Conservation (phyloP, 441 rosid species). For the Bruguiera hainesii region DNA sequence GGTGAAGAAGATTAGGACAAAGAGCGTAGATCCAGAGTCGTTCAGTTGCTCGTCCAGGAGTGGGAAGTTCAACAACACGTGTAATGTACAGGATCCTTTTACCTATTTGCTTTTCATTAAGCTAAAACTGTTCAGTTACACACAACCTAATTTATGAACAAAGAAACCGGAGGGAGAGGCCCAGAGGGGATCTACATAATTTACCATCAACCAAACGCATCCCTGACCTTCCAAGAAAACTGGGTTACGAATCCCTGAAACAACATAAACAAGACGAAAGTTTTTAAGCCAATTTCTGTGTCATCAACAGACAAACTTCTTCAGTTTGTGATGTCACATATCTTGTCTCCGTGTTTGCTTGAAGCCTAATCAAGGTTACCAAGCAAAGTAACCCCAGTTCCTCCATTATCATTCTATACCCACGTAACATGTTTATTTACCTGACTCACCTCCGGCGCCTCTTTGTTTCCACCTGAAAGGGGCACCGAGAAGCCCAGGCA, state of each 20-base stretch:
- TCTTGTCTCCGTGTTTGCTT: constrained; percentile 24
- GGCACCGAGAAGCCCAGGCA: constrained; percentile 8
- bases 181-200: constrained; percentile 12
- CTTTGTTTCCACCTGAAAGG: constrained; percentile 65
- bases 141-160: constrained; percentile 35
- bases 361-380: constrained; percentile 27
- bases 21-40: constrained; percentile 54
- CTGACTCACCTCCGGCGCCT: constrained; percentile 52
- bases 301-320: constrained; percentile 14
- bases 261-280: constrained; percentile 28
- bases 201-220: constrained; percentile 26
- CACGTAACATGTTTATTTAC: constrained; percentile 8
- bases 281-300: constrained; percentile 28
- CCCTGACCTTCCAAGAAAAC: constrained; percentile 21
- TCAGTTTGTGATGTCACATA: constrained; percentile 21
- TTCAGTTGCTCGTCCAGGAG: constrained; percentile 38
- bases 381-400: constrained; percentile 17
- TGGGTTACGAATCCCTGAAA: constrained; percentile 22
- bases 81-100: neutral
- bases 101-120: constrained; percentile 16
- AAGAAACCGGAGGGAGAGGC: neutral
- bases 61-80: no score
- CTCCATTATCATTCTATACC: constrained; percentile 20
- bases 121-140: constrained; percentile 21
- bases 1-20: constrained; percentile 12